These are phyloP conservation scores for Pleurotus sapidus DNA, from an alignment of 768 basidiomycete genomes.

Conservation along the genomic window DNA sequence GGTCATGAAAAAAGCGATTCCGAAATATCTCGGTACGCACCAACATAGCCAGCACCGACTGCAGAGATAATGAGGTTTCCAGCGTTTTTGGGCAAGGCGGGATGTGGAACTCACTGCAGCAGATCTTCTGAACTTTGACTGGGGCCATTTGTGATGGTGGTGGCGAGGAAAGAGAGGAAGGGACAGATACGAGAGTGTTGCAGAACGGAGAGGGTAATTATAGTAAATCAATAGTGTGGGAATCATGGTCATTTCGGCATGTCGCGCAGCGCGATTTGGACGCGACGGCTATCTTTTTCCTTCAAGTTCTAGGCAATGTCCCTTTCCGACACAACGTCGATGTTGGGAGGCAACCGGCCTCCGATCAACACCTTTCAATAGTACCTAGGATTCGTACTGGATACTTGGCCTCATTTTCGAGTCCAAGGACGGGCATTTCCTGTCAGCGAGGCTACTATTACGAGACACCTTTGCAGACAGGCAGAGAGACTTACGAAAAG, in stretches of 20 bases:
- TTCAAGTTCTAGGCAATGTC: not conserved
- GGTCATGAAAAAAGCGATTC: constrained; percentile 6
- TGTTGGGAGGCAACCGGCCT: too few relatives aligned
- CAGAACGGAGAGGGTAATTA: not conserved
- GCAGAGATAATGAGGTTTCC: constrained; percentile 8
- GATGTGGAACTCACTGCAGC: constrained; percentile 58
- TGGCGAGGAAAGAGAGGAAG: constrained; percentile 6
- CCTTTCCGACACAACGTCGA: not conserved
- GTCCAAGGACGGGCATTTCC: too few relatives aligned
- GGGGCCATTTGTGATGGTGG: constrained; percentile 15
- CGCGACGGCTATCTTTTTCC: constrained; percentile 2
- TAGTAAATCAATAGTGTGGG: constrained; percentile 5
- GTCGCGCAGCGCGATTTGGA: constrained; percentile 1
- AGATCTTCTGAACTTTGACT: constrained; percentile 57
- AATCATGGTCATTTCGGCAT: constrained; percentile 7
- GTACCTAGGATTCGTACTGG: too few relatives aligned
- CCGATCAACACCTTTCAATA: too few relatives aligned
- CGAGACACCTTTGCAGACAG: too few relatives aligned
- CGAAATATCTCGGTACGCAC: constrained; percentile 38
- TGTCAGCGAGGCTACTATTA: too few relatives aligned
- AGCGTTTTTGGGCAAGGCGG: not conserved
- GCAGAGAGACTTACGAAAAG: too few relatives aligned
- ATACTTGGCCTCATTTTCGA: too few relatives aligned
- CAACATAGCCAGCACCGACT: constrained; percentile 95
- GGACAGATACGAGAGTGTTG: not conserved